A percentile compares a stretch with the other conserved stretches of the same genome.
These are phyloP conservation scores for Citeromyces siamensis DNA, from an alignment of 1,139 yeast species.

Conservation along the genomic window DNA sequence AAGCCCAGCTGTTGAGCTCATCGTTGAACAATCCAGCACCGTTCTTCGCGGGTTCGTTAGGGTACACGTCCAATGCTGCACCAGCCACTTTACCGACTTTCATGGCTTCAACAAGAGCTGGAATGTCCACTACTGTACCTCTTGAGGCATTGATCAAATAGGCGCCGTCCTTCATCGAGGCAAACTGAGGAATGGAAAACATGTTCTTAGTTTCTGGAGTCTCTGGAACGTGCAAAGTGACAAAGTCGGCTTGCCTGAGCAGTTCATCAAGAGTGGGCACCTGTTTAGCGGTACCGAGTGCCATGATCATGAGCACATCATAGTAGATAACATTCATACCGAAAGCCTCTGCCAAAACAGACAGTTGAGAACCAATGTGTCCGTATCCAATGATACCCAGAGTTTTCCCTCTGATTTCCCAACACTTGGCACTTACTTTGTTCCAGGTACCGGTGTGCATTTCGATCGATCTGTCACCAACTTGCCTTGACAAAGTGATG, in stretches of 20 bases:
- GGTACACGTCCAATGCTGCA: constrained; percentile 94
- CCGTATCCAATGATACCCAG: constrained; percentile 97
- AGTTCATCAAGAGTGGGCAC: constrained; percentile 77
- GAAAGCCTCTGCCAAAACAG: constrained; percentile 94
- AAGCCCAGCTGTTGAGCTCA: constrained; percentile 70
- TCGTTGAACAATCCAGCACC: constrained; percentile 72
- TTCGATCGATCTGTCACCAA: constrained; percentile 95
- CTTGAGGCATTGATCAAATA: constrained; percentile 93
- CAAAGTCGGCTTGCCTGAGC: constrained; percentile 72
- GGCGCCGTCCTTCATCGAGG: constrained; percentile 94
- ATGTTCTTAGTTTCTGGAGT: constrained; percentile 85
- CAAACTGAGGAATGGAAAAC: constrained; percentile 83
- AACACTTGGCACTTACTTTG: constrained; percentile 87
- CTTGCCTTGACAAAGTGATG: constrained; percentile 87
- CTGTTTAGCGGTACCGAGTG: constrained; percentile 95
- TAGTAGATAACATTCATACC: constrained; percentile 96
- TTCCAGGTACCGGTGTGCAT: constrained; percentile 98
- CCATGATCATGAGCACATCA: constrained; percentile 88
- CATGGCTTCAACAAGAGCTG: constrained; percentile 86
- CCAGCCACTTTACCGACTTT: constrained; percentile 93
- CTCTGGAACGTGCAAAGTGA: constrained; percentile 91
- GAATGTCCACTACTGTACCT: constrained; percentile 96
- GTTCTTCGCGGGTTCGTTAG: constrained; percentile 95
- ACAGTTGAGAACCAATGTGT: constrained; percentile 94
- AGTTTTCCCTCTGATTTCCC: constrained; percentile 99